These are phyloP conservation scores for Penicillium sp. DNA, from an alignment of 2,329 filamentous ascomycete genomes.

Conservation along the genomic window DNA sequence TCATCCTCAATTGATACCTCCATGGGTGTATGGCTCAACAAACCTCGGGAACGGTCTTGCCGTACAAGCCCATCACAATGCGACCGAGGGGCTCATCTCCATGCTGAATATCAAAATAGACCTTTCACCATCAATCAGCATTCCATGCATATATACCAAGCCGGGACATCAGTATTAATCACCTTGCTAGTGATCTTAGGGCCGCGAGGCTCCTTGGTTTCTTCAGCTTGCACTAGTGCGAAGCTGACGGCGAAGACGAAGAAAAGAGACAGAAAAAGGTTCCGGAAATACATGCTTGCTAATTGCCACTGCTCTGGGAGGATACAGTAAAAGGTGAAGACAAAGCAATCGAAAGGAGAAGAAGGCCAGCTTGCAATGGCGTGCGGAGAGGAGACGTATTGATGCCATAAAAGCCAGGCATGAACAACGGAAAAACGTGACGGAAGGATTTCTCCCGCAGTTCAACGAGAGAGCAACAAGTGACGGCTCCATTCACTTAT, in stretches of 20 bases:
- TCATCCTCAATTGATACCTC: slow-evolving; percentile 5
- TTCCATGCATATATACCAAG: not conserved
- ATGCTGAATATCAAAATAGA: slow-evolving; percentile 66
- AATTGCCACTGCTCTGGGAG: slow-evolving; percentile 22
- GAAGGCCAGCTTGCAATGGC: slow-evolving; percentile 40
- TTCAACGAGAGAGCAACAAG: slow-evolving; percentile 18
- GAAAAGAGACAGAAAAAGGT: slow-evolving; percentile 62
- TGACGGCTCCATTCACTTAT: slow-evolving; percentile 13
- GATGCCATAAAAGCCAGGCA: not conserved
- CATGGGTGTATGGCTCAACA: slow-evolving; percentile 13
- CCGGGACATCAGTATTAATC: slow-evolving; percentile 20
- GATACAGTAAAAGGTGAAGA: slow-evolving; percentile 18
- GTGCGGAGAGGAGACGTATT: slow-evolving; percentile 21
- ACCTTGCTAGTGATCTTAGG: slow-evolving; percentile 95
- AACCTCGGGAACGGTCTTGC: slow-evolving; percentile 66
- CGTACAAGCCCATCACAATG: slow-evolving; percentile 64
- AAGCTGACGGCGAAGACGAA: slow-evolving; percentile 72
- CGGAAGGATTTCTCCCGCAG: slow-evolving; percentile 33
- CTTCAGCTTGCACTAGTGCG: slow-evolving; percentile 67
- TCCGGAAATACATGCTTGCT: slow-evolving; percentile 37
- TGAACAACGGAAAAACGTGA: slow-evolving; percentile 34
- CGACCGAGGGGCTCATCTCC: slow-evolving; percentile 61
- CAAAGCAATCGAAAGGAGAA: slow-evolving; percentile 14
- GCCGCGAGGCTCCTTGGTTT: slow-evolving; percentile 62
- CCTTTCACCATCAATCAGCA: slow-evolving; percentile 38